These are phyloP conservation scores for Ustilago loliicola DNA, from an alignment of 1,284 basidiomycete genomes.

Conservation along the genomic window DNA sequence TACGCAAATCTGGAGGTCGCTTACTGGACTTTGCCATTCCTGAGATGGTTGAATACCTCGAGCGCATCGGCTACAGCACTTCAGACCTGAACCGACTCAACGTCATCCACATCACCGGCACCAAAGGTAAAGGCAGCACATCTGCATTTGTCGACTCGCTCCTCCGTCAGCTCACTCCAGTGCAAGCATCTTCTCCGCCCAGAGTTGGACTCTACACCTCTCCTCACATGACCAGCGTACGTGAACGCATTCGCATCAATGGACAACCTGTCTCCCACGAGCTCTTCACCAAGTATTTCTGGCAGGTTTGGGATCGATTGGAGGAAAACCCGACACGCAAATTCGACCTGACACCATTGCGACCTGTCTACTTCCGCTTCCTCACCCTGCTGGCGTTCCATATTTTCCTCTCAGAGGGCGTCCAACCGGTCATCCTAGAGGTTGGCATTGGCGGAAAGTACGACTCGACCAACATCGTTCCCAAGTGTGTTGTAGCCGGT, in stretches of 20 bases:
- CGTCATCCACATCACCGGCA: conserved; percentile 96
- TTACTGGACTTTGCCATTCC: conserved; percentile 80
- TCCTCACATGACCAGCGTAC: conserved; percentile 93
- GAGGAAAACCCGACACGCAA: conserved; percentile 74
- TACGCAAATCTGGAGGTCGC: conserved; percentile 81
- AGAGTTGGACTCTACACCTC: conserved; percentile 88
- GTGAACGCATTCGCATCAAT: conserved; percentile 95
- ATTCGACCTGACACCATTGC: conserved; percentile 74
- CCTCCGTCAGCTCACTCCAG: conserved; percentile 47
- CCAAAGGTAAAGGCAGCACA: conserved; percentile 98
- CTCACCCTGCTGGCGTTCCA: conserved; percentile 93
- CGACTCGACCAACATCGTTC: conserved; percentile 97
- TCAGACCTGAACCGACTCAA: conserved; percentile 88
- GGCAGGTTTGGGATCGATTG: conserved; percentile 93
- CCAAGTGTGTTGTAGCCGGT: conserved; percentile 87
- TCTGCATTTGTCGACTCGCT: conserved; percentile 80
- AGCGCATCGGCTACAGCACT: conserved; percentile 85
- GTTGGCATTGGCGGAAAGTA: conserved; percentile 95
- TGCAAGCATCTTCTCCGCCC: conserved; percentile 38
- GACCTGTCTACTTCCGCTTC: conserved; percentile 95
- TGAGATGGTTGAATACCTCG: conserved; percentile 91
- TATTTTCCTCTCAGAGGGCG: conserved; percentile 82
- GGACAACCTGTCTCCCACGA: conserved; percentile 89
- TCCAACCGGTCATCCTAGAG: conserved; percentile 92
- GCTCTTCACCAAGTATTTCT: conserved; percentile 90